A percentile compares a stretch with the other conserved stretches of the same genome.
Evolutionary conservation across 2,329 filamentous ascomycete genomes (phyloP).

Genomic region (Curvularia eragrostidis): DNA sequence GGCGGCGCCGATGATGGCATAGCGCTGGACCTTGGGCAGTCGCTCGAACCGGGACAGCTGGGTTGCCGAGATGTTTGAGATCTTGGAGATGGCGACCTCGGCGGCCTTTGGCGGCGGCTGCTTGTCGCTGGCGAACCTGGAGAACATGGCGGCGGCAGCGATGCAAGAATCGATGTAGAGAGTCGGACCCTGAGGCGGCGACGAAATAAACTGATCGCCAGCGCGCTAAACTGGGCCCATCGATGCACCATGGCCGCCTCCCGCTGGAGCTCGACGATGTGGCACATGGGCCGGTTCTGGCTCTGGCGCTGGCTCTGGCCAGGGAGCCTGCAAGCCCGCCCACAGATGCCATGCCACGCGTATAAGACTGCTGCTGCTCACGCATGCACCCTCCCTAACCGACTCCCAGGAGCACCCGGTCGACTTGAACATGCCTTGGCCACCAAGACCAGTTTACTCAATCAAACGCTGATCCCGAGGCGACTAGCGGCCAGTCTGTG

Average conservation of each 20-base stretch:
- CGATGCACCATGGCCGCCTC: conserved; percentile 7
- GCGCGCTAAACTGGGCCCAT: conserved; percentile 20
- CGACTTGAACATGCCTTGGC: conserved; percentile 4
- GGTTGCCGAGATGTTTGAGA: conserved; percentile 18
- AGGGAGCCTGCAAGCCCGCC: neutral
- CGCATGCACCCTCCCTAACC: conserved; percentile 1
- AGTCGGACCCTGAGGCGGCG: conserved; percentile 24
- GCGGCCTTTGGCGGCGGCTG: conserved; percentile 17
- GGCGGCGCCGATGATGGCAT: conserved; percentile 32
- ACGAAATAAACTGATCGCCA: conserved; percentile 26
- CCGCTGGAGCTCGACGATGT: neutral
- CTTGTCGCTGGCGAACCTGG: conserved; percentile 31
- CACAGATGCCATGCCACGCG: neutral
- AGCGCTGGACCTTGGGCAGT: conserved; percentile 26
- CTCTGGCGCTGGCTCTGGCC: neutral
- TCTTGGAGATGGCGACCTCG: conserved; percentile 17
- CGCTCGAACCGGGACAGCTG: conserved; percentile 27
- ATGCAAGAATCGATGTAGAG: conserved; percentile 28
- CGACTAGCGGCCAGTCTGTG: conserved; percentile 21
- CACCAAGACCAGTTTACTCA: conserved; percentile 7
- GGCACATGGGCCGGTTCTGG: neutral
- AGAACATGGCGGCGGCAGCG: conserved; percentile 11
- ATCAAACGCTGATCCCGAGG: conserved; percentile 17
- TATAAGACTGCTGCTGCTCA: neutral
- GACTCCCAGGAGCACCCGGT: neutral